Base-by-base conservation (phyloP, 495 filamentous ascomycete species). In the Sporormia fimetaria region DNA sequence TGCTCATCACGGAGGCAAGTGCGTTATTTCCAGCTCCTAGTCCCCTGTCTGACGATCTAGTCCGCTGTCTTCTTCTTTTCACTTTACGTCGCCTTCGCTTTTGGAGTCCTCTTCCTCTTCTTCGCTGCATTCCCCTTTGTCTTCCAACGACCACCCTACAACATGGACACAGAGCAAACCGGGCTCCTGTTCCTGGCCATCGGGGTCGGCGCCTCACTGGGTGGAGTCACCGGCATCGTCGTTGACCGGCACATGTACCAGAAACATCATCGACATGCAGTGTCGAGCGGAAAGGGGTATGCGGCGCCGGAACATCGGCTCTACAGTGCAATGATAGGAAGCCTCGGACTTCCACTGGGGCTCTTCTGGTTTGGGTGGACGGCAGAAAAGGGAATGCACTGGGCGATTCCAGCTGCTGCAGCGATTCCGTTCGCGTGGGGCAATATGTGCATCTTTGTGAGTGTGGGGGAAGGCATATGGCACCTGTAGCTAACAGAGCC, bases 361-460 rank as follows among this genome's bases (percentile, higher is more conserved):
- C 40, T 70, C 6, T 65, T 65, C 34, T 68, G 66, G 68, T 71
- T 69, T 52, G 66, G 54, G 0, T 71, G 65, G 66, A 71, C 65
- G 0, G 52, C 67, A 2, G 18, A 35, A 26, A 10, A 10, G 23
- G 54, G 52, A 45, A 35, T 57, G 9, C 55, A 58, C 21, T 67
- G 68, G 65, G 60, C 63, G 6, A 56, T 52, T 14, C 70, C 69
- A 0, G 58, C 64, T 9, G 41, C 68, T 10, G 67, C 75, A 3
- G 68, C 74, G 4, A 58, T 79, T 17, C 64, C 76, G 1, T 83
- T 84, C 55, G 76, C 72, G 0, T 81, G 71, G 68, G 79, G 77
- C 2, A 80, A 78, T 54, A 49, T 81, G 4, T 65, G 62, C 43
- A 57, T 81, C 5, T 81, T 79, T 35, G 64, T 70, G 49, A 53